phyloP scores from a whole-genome alignment of 352 stramenopile species.

The Phytophthora melonis region DNA sequence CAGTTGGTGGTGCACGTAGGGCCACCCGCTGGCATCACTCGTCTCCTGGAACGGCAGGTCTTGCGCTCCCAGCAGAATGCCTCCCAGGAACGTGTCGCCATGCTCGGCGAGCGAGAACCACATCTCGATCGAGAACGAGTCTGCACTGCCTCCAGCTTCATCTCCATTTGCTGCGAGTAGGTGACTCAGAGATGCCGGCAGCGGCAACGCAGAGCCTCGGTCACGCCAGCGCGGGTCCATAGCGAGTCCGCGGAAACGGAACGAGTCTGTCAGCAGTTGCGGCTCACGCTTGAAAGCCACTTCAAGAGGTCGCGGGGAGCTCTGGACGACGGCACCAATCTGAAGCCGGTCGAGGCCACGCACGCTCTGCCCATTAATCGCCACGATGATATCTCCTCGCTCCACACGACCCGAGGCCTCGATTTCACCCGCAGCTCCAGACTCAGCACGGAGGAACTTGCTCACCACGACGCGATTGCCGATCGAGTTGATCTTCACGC shows the following conservation, averaged over 20 bases:
- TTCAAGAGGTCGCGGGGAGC: constrained; percentile 59
- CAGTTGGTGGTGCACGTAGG: constrained; percentile 69
- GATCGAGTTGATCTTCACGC: constrained; percentile 83
- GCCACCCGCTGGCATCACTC: constrained; percentile 49
- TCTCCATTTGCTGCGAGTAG: constrained; percentile 40
- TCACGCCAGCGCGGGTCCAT: constrained; percentile 70
- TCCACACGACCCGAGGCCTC: constrained; percentile 67
- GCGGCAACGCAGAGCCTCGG: constrained; percentile 54
- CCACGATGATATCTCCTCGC: constrained; percentile 70
- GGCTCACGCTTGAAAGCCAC: constrained; percentile 67
- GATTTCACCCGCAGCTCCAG: constrained; percentile 71
- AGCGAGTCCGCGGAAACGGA: constrained; percentile 64
- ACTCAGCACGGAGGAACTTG: constrained; percentile 71
- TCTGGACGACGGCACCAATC: constrained; percentile 69
- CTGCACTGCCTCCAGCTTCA: constrained; percentile 23
- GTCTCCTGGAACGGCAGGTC: constrained; percentile 56
- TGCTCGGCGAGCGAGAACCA: constrained; percentile 76
- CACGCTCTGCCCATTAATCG: constrained; percentile 70
- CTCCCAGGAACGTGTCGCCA: constrained; percentile 62
- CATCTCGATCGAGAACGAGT: constrained; percentile 65
- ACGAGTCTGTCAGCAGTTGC: constrained; percentile 58
- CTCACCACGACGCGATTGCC: constrained; percentile 76
- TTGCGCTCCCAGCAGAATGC: constrained; percentile 71
- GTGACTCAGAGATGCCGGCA: constrained; percentile 53
- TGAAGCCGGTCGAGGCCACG: constrained; percentile 69